A percentile compares a stretch with the other conserved stretches of the same genome.
phyloP scores from a whole-genome alignment of 2,329 filamentous ascomycete genomes.

The Didymella segeticola region DNA sequence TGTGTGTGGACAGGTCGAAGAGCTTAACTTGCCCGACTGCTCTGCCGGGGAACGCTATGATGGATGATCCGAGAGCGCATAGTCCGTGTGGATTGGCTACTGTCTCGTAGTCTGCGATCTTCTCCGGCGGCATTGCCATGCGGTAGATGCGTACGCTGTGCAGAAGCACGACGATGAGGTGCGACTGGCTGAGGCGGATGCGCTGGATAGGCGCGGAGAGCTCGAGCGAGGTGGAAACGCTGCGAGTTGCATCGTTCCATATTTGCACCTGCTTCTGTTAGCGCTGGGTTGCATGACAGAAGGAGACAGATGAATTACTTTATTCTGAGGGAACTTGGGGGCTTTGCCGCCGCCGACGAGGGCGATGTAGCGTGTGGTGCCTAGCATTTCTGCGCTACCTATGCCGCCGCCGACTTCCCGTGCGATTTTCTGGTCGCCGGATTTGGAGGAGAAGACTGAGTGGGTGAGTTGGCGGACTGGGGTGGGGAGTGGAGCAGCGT shows the following conservation, averaged over 20 bases:
- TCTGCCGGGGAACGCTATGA: conserved; percentile 85
- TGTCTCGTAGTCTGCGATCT: conserved; percentile 81
- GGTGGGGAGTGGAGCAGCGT: conserved; percentile 47
- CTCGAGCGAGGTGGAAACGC: conserved; percentile 76
- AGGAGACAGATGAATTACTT: conserved; percentile 58
- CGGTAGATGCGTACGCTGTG: conserved; percentile 83
- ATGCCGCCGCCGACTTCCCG: conserved; percentile 68
- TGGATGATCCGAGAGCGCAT: conserved; percentile 75
- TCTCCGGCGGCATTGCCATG: conserved; percentile 74
- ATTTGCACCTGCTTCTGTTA: conserved; percentile 74
- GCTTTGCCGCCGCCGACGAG: conserved; percentile 86
- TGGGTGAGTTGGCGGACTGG: conserved; percentile 19
- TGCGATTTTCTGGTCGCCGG: conserved; percentile 40
- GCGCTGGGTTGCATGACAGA: no score
- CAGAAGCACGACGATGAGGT: conserved; percentile 80
- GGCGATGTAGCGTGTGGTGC: conserved; percentile 83
- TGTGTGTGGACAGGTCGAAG: conserved; percentile 76
- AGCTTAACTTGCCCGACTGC: conserved; percentile 88
- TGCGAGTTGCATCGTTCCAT: conserved; percentile 86
- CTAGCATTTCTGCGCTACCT: conserved; percentile 84
- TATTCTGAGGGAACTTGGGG: conserved; percentile 87
- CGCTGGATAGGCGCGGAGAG: conserved; percentile 81
- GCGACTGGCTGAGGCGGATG: conserved; percentile 76
- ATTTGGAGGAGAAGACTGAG: conserved; percentile 41
- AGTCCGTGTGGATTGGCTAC: conserved; percentile 83